Conservation (phyloP, 306 rosid species). For the Vigna trinervia region DNA sequence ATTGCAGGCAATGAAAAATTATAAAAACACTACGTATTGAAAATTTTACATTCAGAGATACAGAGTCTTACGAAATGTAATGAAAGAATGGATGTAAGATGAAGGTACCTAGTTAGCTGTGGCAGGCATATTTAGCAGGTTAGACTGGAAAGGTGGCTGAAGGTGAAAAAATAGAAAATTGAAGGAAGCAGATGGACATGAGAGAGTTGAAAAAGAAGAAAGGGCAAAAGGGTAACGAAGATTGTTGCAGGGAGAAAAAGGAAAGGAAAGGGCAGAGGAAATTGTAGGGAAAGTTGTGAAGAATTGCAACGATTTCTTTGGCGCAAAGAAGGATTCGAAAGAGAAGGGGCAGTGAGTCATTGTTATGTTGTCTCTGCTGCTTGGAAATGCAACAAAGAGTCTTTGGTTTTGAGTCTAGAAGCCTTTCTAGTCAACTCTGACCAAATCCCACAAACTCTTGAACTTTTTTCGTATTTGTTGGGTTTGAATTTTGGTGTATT, state of each 20-base stretch:
- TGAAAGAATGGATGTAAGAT: not conserved
- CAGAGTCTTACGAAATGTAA: not conserved
- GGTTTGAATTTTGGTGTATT: conserved; percentile 6
- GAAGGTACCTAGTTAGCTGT: not conserved
- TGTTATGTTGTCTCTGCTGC: not conserved
- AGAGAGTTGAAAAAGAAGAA: not conserved
- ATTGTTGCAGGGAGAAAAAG: not conserved
- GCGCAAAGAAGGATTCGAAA: conserved; percentile 33
- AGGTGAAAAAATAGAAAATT: not conserved
- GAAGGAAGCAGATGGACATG: not conserved
- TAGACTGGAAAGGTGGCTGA: not conserved
- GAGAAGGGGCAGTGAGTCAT: not conserved
- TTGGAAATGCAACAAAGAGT: conserved; percentile 28
- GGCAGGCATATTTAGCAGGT: conserved; percentile 16
- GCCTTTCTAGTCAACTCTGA: conserved; percentile 43
- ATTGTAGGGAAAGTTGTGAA: conserved; percentile 28
- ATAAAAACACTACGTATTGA: not conserved
- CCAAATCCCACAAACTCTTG: not conserved
- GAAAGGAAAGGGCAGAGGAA: conserved; percentile 32
- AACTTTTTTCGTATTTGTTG: not conserved
- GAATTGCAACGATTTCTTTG: conserved; percentile 4
- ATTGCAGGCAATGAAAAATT: not conserved
- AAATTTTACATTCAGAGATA: not conserved
- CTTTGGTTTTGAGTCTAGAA: conserved; percentile 38
- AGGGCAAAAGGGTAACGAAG: not conserved